These are phyloP conservation scores for Alternaria brassicicola DNA, from an alignment of 2,329 filamentous ascomycete genomes.

Conservation along the genomic window DNA sequence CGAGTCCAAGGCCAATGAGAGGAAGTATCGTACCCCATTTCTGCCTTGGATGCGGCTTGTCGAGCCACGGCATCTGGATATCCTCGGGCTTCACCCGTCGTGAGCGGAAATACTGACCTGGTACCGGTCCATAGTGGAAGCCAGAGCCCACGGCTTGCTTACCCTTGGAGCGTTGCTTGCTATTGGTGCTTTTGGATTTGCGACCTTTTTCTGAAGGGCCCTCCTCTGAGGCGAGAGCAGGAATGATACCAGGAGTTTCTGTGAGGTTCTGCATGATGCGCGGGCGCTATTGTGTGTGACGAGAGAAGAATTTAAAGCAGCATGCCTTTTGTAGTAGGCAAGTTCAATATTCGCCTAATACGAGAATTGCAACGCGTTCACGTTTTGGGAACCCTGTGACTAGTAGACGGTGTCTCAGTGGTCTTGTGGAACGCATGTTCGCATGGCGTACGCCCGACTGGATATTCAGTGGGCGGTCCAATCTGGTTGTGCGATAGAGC, in stretches of 20 bases:
- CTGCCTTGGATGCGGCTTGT: conserved; percentile 76
- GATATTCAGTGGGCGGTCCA: background rate
- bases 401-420: background rate
- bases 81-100: conserved; percentile 74
- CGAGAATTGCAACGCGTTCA: background rate
- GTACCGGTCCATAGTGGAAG: conserved; percentile 13
- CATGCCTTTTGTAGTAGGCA: background rate
- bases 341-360: background rate
- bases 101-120: conserved; percentile 67
- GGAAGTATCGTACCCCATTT: conserved; percentile 88
- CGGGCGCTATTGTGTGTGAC: background rate
- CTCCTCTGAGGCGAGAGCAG: background rate
- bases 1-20: conserved; percentile 71
- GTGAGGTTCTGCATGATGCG: background rate
- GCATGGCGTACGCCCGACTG: background rate
- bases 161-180: background rate
- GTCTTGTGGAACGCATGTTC: background rate
- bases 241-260: background rate
- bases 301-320: background rate
- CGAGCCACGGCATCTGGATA: conserved; percentile 76
- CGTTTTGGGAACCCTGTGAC: background rate
- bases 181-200: conserved; percentile 11
- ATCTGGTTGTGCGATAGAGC: background rate
- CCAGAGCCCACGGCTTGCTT: conserved; percentile 14
- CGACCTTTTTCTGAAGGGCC: background rate